Conservation (phyloP, 768 basidiomycete species). For the Hericium coralloides region DNA sequence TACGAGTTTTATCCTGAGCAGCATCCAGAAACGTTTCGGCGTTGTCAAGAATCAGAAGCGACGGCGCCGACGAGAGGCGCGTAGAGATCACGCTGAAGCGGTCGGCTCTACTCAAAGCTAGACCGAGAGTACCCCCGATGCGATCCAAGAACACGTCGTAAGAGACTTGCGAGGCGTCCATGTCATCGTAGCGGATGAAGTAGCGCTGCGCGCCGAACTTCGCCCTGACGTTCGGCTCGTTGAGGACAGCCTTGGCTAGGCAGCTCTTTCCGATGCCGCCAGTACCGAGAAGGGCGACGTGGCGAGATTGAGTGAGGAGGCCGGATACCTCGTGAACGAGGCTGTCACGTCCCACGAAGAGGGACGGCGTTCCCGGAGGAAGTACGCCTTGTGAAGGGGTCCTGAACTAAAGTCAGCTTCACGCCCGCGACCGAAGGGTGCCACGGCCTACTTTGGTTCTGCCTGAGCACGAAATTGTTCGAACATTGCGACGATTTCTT, state of each 20-base stretch:
- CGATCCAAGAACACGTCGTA: too few relatives aligned
- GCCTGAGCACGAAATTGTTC: neutral
- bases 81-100: neutral
- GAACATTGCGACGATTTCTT: neutral
- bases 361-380: neutral
- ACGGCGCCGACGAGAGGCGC: neutral
- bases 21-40: neutral
- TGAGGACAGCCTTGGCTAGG: neutral
- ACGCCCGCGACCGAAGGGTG: too few relatives aligned
- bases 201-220: neutral
- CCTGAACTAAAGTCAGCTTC: neutral
- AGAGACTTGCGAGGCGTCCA: neutral
- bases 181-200: neutral
- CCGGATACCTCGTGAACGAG: neutral
- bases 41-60: neutral
- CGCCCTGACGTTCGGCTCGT: neutral
- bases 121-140: neutral
- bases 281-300: neutral
- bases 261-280: neutral
- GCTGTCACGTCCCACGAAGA: neutral
- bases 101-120: neutral
- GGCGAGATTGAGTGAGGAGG: neutral
- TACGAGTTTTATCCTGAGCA: neutral
- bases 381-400: neutral
- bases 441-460: too few relatives aligned